Percentiles rank a stretch among this genome's conserved stretches.
phyloP scores from a whole-genome alignment of 75 land plant species.

The Chamaecyparis obtusa region DNA sequence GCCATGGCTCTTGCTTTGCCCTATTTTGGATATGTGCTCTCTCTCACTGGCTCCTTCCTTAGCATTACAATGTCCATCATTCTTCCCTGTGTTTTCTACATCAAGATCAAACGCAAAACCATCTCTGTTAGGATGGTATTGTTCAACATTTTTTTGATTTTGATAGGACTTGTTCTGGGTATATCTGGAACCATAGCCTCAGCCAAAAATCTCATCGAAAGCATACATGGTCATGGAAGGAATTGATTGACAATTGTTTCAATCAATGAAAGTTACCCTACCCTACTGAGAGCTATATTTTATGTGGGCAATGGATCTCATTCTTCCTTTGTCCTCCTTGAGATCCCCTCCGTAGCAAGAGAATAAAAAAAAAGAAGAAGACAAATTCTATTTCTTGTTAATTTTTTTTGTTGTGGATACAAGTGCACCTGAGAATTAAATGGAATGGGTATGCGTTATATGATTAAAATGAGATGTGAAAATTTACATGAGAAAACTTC shows the following conservation, averaged over 20 bases:
- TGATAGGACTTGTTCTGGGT: neutral
- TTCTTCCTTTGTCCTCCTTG: neutral
- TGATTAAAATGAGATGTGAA: neutral
- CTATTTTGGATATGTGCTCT: constrained; percentile 10
- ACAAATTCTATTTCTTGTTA: neutral
- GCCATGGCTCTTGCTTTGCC: constrained; percentile 16
- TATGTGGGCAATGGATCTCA: neutral
- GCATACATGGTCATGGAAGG: constrained; percentile 7
- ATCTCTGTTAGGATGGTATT: neutral
- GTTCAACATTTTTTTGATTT: neutral
- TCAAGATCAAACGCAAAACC: neutral
- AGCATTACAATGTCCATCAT: constrained; percentile 14
- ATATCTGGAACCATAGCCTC: constrained; percentile 14
- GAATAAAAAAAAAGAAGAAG: neutral
- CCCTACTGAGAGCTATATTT: neutral
- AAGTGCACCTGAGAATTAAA: neutral
- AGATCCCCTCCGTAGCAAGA: neutral
- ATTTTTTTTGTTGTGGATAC: neutral
- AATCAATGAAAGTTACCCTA: neutral
- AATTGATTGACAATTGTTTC: neutral
- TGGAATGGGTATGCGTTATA: neutral
- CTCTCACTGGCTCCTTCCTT: constrained; percentile 7
- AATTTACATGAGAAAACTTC: neutral
- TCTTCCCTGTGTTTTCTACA: constrained; percentile 13
- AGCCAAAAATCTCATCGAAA: constrained; percentile 9